Base-by-base conservation (phyloP, 139 green algal genomes). In the Volvox reticuliferus region DNA sequence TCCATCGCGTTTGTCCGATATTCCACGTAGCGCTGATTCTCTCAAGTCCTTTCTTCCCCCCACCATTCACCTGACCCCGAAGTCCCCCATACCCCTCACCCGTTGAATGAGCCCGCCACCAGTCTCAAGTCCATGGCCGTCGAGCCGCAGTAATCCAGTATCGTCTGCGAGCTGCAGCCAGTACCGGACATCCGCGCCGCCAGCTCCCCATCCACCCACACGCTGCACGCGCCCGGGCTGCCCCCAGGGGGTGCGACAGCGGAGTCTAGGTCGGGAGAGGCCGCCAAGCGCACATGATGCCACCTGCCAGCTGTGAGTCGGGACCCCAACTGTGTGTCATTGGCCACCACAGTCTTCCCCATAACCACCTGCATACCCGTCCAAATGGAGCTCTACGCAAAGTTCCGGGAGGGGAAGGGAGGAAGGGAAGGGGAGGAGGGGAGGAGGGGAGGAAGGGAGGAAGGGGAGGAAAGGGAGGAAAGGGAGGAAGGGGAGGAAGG, bases 201-300 rank as follows among this genome's bases (percentile, higher is more conserved):
- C 78, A 91, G 33, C 77, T 24, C 1, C 3, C 88, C 88, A 32
- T 91, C 67, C 32, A 91, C 88, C 77, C 63, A 91, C 18, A 32
- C 86, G 35, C 55, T 67, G 76, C 86, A 91, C 22, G 21, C 32
- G 12, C 78, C 78, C 12, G n/a, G n/a, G 75, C 32, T 24, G 75
- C 75, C 75, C 18, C 30, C 75, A 30, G 75, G 75, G 14, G 50
- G 75, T 17, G 32, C n/a, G 2, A 9, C 32, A 17, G 75, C 44
- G 30, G 75, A 35, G 32, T 55, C 75, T 16, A 81, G 75, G 75
- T 55, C 75, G 75, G 75, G 75, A 17, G 33, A 55, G 55, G 63
- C 88, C 0, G 88, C 17, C 2, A 91, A 5, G 24, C 78, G 78
- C 14, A 91, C 17, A 65, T 91, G 77, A 62, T 91, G 88, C 88